Evolutionary conservation across 805 yeast species (phyloP), one percentile per base, ranked within the genome.

Genomic region (Lachancea thermotolerans): DNA sequence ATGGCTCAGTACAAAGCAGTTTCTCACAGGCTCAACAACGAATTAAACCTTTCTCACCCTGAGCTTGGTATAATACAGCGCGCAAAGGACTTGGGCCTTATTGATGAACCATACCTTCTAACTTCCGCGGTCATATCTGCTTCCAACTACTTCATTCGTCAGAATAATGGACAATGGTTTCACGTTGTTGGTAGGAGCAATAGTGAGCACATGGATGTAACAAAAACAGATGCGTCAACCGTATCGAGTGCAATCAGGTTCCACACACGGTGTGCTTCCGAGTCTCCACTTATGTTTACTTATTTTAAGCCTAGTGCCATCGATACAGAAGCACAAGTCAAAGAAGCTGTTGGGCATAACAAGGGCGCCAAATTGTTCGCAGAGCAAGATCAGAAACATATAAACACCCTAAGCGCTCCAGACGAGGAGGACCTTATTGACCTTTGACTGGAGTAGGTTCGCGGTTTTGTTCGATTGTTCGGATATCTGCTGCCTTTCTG

Each of bases 241-340:
- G 55, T 60, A 3, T 53, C 54, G 28, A 56, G 56, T 18, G 33
- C 52, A 3, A 52, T 62, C 16, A 56, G 49, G 27, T 50, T 51
- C 16, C 44, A 44, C 32, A 63, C 66, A 5, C 53, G 53, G 27
- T 42, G 39, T 21, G 53, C 63, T 2, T 60, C 58, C 39, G 60
- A 54, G 21, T 50, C 58, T 6, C 66, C 67, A 4, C 47, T 62
- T n/a, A 55, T 63, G 61, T 59, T 62, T 38, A 49, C 57, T 15
- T 62, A 55, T 44, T 46, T 56, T 31, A 56, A 54, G 37, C 37
- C 49, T 35, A 47, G 49, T 31, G 42, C 41, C 16, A 47, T 57
- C n/a, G 55, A 54, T 21, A 47, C 46, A n/a, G 53, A 53, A 12
- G 51, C 49, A 1, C 27, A 36, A 3, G 49, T 58, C 8, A 32